Evolutionary conservation across 129 eudicot species (phyloP), one percentile per base, ranked within the genome.

Genomic region (Silybum marianum): DNA sequence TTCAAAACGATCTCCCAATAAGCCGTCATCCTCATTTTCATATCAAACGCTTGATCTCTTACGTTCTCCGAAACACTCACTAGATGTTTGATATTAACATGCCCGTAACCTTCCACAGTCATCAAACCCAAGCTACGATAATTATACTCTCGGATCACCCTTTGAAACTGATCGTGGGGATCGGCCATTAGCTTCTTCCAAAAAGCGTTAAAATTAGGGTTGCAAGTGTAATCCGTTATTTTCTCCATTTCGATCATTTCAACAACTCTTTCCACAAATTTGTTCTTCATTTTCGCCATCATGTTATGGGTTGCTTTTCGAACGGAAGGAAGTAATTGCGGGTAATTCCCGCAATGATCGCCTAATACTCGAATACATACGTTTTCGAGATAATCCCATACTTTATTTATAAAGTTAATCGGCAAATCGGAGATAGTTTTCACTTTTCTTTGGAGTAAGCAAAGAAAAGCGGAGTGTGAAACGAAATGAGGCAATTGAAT

Each of bases 201-300:
- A 22, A 42, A 28, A n/a, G 79, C 2, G n/a, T 39, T 71, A 26
- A 70, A 85, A 2, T 85, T 82, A 2, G 82, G 82, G 23, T 85
- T 80, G 67, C 88, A 85, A 24, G 88, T 85, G 74, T 81, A 85
- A 18, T 85, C 82, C 0, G 82, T 76, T 2, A 81, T 34, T 58
- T 76, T 76, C 48, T 85, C 88, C 88, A 85, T 85, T 42, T 77
- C 85, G 0, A 81, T 75, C 72, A 85, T 85, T 65, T 85, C 88
- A 2, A 0, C 8, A 22, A 81, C 88, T 22, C 85, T 54, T 71
- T 76, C 73, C 65, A n/a, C 7, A 18, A 79, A 76, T 76, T 65
- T 46, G 2, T 2, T 54, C 54, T 81, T 81, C 73, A 66, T 42
- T 70, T 58, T 78, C 12, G 6, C 18, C 42, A 85, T 23, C 16